Evolutionary conservation across 2,329 filamentous ascomycete genomes (phyloP).

Genomic region (Neopestalotiopsis clavispora): DNA sequence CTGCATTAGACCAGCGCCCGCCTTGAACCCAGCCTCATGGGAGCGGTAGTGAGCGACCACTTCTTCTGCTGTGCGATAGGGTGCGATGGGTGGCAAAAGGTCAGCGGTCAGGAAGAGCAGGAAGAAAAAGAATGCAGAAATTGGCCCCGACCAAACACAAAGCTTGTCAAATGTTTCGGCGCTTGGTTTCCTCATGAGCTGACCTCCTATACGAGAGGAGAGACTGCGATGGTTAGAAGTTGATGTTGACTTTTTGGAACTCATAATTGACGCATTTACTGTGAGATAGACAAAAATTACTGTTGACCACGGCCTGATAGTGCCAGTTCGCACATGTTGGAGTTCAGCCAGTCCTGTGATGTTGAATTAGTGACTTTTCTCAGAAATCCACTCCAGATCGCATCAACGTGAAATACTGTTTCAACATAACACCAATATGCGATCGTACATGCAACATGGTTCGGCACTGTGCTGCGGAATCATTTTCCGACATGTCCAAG

Average conservation of each 20-base stretch:
- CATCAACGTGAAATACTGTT: neutral
- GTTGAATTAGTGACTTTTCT: too few relatives aligned
- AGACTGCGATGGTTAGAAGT: neutral
- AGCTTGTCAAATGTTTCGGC: neutral
- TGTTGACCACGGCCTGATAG: too few relatives aligned
- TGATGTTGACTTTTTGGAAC: neutral
- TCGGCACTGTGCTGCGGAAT: neutral
- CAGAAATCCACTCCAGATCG: too few relatives aligned
- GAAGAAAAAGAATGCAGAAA: neutral
- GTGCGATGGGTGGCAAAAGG: neutral
- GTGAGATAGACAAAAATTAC: too few relatives aligned
- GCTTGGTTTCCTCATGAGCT: neutral
- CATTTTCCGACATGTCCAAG: neutral
- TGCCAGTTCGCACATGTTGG: too few relatives aligned
- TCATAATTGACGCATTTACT: neutral
- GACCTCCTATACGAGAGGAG: neutral
- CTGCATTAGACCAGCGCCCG: neutral
- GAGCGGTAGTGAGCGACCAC: neutral
- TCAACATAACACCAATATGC: neutral
- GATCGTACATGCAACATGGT: neutral
- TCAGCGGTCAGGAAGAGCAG: neutral
- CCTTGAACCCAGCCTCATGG: neutral
- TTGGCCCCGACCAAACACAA: neutral
- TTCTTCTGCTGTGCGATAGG: neutral
- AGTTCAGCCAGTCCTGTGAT: too few relatives aligned